Evolutionary conservation across 176 grass and related monocot species (phyloP).

Genomic region (Carex scoparia): DNA sequence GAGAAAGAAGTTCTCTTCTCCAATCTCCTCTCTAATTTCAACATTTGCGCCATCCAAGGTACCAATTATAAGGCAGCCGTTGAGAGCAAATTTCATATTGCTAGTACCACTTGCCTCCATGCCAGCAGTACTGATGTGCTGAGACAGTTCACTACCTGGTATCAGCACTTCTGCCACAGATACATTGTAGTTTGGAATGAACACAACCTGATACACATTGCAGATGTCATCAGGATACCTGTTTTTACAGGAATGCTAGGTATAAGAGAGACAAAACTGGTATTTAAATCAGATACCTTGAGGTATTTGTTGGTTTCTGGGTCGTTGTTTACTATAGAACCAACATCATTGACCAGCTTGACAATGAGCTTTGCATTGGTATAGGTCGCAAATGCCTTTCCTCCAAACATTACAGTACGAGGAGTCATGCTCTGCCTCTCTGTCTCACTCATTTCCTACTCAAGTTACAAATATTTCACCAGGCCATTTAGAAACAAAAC

Average conservation of each 20-base stretch:
- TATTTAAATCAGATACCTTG: slow-evolving; percentile 31
- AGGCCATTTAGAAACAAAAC: background rate
- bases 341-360: slow-evolving; percentile 56
- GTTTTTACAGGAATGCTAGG: slow-evolving; percentile 1
- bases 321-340: slow-evolving; percentile 49
- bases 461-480: background rate
- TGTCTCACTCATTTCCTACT: slow-evolving; percentile 43
- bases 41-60: slow-evolving; percentile 98
- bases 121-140: slow-evolving; percentile 97
- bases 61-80: slow-evolving; percentile 95
- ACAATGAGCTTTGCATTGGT: slow-evolving; percentile 58
- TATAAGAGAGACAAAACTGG: background rate
- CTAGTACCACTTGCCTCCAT: slow-evolving; percentile 99
- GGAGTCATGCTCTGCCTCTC: slow-evolving; percentile 40
- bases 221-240: background rate
- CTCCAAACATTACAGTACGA: slow-evolving; percentile 47
- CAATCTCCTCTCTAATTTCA: slow-evolving; percentile 97
- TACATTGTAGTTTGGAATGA: slow-evolving; percentile 98
- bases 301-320: slow-evolving; percentile 44
- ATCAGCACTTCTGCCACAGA: slow-evolving; percentile 96
- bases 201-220: slow-evolving; percentile 53
- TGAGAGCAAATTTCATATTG: slow-evolving; percentile 99
- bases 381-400: slow-evolving; percentile 63
- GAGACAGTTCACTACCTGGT: slow-evolving; percentile 92
- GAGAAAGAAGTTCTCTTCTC: slow-evolving; percentile 94